Conservation (phyloP, 805 yeast species). For the Candida morakotiae region DNA sequence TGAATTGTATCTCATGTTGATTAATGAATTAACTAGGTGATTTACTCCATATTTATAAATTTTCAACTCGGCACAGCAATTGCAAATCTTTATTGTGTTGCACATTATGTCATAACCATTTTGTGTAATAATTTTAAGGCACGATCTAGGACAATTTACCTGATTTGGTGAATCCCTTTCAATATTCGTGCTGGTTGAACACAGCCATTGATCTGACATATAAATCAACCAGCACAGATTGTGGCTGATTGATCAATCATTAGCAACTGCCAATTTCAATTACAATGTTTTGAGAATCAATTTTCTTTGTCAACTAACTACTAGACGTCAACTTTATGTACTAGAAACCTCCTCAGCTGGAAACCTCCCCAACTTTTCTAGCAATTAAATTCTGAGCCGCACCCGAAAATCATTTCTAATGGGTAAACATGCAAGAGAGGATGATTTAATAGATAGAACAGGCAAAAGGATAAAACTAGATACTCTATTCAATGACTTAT, state of each 20-base stretch:
- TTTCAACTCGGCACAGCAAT: conserved; percentile 2
- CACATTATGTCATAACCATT: neutral
- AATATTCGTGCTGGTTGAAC: neutral
- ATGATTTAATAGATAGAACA: conserved; percentile 4
- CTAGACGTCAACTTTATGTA: no score
- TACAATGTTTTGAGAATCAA: no score
- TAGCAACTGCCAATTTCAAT: no score
- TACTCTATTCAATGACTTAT: conserved; percentile 20
- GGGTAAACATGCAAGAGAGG: conserved; percentile 5
- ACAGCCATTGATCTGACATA: neutral
- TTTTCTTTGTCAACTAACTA: no score
- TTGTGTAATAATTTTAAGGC: neutral
- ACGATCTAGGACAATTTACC: no score
- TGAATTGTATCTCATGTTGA: conserved; percentile 5
- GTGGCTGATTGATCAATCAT: neutral
- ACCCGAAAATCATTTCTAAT: no score
- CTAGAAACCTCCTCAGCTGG: no score
- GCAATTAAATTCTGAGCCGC: no score
- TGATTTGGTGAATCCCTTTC: no score
- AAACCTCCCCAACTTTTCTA: no score
- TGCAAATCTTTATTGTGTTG: neutral
- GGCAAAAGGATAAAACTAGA: conserved; percentile 31
- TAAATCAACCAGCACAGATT: neutral
- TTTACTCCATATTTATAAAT: neutral
- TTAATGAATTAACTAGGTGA: neutral